Evolutionary conservation across 208 protist genomes (phyloP), one percentile per base, ranked within the genome.

Genomic region (Leishmania tarentolae): DNA sequence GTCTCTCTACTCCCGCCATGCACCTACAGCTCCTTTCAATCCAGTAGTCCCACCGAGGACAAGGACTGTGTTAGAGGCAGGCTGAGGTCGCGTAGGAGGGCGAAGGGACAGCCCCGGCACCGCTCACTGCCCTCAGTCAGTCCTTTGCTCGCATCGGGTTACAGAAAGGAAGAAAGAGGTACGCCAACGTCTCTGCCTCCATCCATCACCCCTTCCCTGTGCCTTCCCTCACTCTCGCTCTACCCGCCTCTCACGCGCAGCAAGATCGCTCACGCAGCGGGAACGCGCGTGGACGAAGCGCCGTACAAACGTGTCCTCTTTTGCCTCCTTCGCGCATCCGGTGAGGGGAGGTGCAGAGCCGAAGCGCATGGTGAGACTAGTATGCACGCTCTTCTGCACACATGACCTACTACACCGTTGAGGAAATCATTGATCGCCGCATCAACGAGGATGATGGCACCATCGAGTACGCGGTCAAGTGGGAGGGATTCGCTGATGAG

Each of bases 391-490:
- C 15, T 1, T 59, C 24, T 80, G 19, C 35, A 44, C 24, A 35
- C 40, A 88, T 88, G 85, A n/a, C 79, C 40, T 85, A 93, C 57
- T 87, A 91, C 76, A 75, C 82, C 53, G 88, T 91, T n/a, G 76
- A 66, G n/a, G 71, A 71, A n/a, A 79, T 95, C 42, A 53, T 53
- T 42, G 86, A 78, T 31, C 87, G 91, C 19, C 89, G 90, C 69
- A 79, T 94, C 44, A 80, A 84, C 83, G 82, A 86, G 1, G 83
- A 87, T 35, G 85, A 88, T 28, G 91, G 92, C 46, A 56, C 80
- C 37, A 44, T 96, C n/a, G 89, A 96, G 87, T 96, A 96, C 80
- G 81, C 78, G 11, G 85, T 92, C 70, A 73, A 83, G 63, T 92
- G 89, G 89, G 80, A 82, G 13, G 88, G 85, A 65, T 79, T 81